These are phyloP conservation scores for Helminthosporium solani DNA, from an alignment of 2,329 filamentous ascomycete species.

Conservation along the genomic window DNA sequence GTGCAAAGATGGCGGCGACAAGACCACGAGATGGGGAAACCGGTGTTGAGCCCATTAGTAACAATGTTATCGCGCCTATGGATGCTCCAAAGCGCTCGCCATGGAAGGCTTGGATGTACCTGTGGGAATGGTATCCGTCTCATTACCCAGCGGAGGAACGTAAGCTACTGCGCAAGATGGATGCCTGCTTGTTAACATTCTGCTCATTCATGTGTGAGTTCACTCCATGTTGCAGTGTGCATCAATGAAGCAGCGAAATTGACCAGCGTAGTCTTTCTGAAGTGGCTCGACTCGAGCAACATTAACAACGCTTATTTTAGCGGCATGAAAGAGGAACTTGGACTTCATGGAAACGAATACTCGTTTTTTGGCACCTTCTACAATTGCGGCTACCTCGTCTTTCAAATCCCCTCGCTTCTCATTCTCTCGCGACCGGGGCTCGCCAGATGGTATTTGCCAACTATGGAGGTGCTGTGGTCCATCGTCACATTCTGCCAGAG, in stretches of 20 bases:
- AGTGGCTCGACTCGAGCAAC: constrained; percentile 42
- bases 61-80: constrained; percentile 33
- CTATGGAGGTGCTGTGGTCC: constrained; percentile 45
- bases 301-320: constrained; percentile 50
- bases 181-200: constrained; percentile 39
- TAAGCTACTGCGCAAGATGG: constrained; percentile 38
- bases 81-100: constrained; percentile 40
- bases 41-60: constrained; percentile 21
- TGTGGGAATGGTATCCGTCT: constrained; percentile 42
- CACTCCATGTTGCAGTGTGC: not conserved
- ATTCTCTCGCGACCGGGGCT: constrained; percentile 42
- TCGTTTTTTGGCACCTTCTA: constrained; percentile 49
- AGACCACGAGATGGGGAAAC: constrained; percentile 23
- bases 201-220: constrained; percentile 42
- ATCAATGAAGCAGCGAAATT: too few species aligned
- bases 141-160: constrained; percentile 39
- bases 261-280: constrained; percentile 34
- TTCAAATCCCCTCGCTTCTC: constrained; percentile 42
- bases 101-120: constrained; percentile 43
- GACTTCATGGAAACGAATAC: constrained; percentile 60
- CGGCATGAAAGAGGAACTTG: constrained; percentile 35
- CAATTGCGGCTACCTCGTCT: constrained; percentile 44
- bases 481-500: constrained; percentile 44
- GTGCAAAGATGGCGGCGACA: constrained; percentile 19
- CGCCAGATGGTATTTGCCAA: constrained; percentile 41